Percentiles rank a stretch among this genome's conserved stretches.
Conservation (phyloP, 2,329 filamentous ascomycete genomes). For the Cladosporium sp. region DNA sequence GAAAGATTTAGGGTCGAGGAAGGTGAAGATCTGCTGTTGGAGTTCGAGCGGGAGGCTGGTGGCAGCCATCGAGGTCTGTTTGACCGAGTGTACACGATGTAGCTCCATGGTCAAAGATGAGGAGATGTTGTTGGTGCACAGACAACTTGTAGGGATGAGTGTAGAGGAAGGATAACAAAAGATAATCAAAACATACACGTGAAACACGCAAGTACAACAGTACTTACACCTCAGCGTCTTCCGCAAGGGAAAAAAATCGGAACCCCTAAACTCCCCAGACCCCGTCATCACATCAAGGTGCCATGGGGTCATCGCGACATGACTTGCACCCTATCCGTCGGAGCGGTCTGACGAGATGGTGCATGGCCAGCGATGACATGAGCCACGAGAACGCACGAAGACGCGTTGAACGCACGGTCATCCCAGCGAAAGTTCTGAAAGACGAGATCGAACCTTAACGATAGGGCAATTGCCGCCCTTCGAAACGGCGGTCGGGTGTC, state of each 20-base stretch:
- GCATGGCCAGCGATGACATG: slow-evolving; percentile 15
- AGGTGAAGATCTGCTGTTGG: slow-evolving; percentile 37
- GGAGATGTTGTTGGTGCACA: not conserved
- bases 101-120: slow-evolving; percentile 2
- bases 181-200: not conserved
- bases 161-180: not conserved
- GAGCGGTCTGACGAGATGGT: slow-evolving; percentile 19
- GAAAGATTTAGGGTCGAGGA: slow-evolving; percentile 36
- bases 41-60: slow-evolving; percentile 36
- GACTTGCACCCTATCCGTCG: not conserved
- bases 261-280: slow-evolving; percentile 7
- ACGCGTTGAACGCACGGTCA: slow-evolving; percentile 18
- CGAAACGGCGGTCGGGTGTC: not conserved
- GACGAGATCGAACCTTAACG: slow-evolving; percentile 7
- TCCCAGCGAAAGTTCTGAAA: slow-evolving; percentile 12
- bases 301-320: not conserved
- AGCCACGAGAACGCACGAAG: slow-evolving; percentile 14
- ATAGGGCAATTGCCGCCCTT: not conserved
- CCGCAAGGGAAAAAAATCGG: slow-evolving; percentile 2
- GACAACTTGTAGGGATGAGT: not conserved
- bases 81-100: slow-evolving; percentile 17
- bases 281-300: slow-evolving; percentile 17
- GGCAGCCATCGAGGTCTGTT: slow-evolving; percentile 24
- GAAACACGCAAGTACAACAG: not conserved
- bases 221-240: slow-evolving; percentile 7